Base-by-base conservation (phyloP, 2,329 filamentous ascomycete genomes). In the Exserohilum turcica region DNA sequence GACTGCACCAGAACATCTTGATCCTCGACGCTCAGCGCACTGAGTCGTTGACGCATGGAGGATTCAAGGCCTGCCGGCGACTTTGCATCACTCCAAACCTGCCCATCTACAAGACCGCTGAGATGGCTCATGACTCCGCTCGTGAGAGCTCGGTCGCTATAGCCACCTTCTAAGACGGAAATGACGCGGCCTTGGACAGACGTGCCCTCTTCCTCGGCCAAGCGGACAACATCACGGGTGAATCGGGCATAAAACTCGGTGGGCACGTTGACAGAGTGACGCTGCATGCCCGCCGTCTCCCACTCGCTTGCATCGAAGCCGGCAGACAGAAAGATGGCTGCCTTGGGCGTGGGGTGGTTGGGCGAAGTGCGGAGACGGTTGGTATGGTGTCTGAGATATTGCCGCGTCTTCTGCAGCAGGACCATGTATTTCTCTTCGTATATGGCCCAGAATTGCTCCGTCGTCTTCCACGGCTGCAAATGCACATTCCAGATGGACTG, bases 401-500 rank as follows among this genome's bases (percentile, higher is more conserved):
- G 79, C 5, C 90, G 86, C 3, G 91, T 86, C 77, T 97, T 97
- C 2, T 92, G 85, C 6, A 99, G 77, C 15, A 99, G 76, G 2
- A 90, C 73, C 0, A 79, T 77, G 71, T 99, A 99, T 59, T 87
- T 89, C 6, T 82, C 81, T 61, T 92, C 86, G 71, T 99, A 99
- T 7, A 97, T 77, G 16, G 81, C 77, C 93, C 94, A 99, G 67
- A 99, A 99, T 18, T 96, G 91, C 6, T 85, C 79, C 35, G 89
- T 84, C 0, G 84, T 88, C 68, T 88, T 89, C 91, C 93, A 99
- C 0, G 89, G 80, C 65, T 97, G 87, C 29, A 99, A 78, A 70
- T 99, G 95, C 21, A 97, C 87, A 67, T 99, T 99, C 92, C 94
- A 97, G 45, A 97, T 86, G 7, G 86, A 93, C 73, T 99, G 94